Conservation (phyloP, 2,329 filamentous ascomycete species). For the Penicillium polonicum region DNA sequence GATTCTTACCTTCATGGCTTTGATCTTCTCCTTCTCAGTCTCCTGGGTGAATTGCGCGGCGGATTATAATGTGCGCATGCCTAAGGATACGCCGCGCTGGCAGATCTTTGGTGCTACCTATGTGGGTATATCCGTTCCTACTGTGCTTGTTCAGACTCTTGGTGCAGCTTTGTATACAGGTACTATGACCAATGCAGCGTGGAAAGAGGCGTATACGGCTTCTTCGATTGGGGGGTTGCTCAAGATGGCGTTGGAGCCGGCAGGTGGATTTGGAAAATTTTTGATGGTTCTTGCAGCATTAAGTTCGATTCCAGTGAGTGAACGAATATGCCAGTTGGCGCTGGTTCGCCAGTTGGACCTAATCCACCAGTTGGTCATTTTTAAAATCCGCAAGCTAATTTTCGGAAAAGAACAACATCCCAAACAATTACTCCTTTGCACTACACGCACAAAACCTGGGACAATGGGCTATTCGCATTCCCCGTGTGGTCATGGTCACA, state of each 20-base stretch:
- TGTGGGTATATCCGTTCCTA: slow-evolving; percentile 27
- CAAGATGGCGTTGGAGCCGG: slow-evolving; percentile 33
- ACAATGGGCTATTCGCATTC: too few relatives aligned
- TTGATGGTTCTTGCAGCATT: slow-evolving; percentile 35
- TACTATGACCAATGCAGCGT: slow-evolving; percentile 24
- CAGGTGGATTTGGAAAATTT: slow-evolving; percentile 38
- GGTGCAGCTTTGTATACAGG: slow-evolving; percentile 37
- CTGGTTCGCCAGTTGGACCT: neutral
- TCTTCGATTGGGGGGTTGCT: slow-evolving; percentile 34
- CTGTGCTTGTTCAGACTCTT: slow-evolving; percentile 34
- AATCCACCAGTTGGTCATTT: too few relatives aligned
- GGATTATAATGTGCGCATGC: too few relatives aligned
- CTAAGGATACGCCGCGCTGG: slow-evolving; percentile 20
- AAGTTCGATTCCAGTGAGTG: slow-evolving; percentile 34
- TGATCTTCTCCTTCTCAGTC: too few relatives aligned
- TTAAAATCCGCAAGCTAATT: neutral
- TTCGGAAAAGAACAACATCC: slow-evolving; percentile 35
- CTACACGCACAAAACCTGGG: too few relatives aligned
- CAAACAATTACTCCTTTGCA: slow-evolving; percentile 41
- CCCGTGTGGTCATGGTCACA: too few relatives aligned
- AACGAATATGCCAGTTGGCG: neutral
- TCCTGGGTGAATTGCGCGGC: too few relatives aligned
- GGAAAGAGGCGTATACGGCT: slow-evolving; percentile 30
- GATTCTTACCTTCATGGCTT: too few relatives aligned
- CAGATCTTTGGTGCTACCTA: slow-evolving; percentile 33